Percentiles rank a stretch among this genome's conserved stretches.
Evolutionary conservation across 176 grass and related monocot species (phyloP).

Genomic region (Triticum turgidum): DNA sequence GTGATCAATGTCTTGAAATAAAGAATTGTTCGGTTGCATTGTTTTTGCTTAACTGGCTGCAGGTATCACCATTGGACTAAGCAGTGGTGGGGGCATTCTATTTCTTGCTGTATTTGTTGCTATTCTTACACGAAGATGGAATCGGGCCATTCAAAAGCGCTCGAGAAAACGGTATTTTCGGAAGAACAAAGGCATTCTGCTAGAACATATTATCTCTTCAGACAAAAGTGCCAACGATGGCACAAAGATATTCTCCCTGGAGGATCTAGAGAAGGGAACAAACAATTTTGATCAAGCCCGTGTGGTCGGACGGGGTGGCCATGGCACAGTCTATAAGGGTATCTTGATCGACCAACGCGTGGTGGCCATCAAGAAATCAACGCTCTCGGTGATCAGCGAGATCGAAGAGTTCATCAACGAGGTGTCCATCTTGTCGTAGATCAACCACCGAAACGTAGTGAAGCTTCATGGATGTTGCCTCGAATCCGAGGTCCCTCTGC

Average conservation of each 20-base stretch:
- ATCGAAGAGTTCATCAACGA: conserved; percentile 25
- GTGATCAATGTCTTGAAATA: not conserved
- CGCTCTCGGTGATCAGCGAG: not conserved
- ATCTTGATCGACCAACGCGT: conserved; percentile 22
- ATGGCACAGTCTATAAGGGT: conserved; percentile 28
- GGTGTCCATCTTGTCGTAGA: conserved; percentile 23
- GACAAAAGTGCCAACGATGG: not conserved
- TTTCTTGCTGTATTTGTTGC: not conserved
- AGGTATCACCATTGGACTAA: conserved; percentile 21
- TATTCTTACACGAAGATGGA: not conserved
- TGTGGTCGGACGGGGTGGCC: conserved; percentile 18
- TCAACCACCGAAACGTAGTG: conserved; percentile 30
- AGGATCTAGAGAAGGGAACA: conserved; percentile 19
- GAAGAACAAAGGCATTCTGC: conserved; percentile 33
- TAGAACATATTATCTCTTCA: not conserved
- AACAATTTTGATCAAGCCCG: not conserved
- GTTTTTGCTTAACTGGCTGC: not conserved
- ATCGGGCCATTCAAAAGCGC: not conserved
- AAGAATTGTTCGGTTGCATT: not conserved
- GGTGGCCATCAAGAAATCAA: conserved; percentile 29
- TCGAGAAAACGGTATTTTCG: not conserved
- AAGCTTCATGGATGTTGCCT: conserved; percentile 36
- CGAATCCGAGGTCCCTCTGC: not conserved
- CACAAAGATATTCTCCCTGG: conserved; percentile 36
- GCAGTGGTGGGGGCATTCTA: conserved; percentile 6